Percentiles rank a stretch among this genome's conserved stretches.
phyloP scores from a whole-genome alignment of 83 land plant species.

The Picea mariana region DNA sequence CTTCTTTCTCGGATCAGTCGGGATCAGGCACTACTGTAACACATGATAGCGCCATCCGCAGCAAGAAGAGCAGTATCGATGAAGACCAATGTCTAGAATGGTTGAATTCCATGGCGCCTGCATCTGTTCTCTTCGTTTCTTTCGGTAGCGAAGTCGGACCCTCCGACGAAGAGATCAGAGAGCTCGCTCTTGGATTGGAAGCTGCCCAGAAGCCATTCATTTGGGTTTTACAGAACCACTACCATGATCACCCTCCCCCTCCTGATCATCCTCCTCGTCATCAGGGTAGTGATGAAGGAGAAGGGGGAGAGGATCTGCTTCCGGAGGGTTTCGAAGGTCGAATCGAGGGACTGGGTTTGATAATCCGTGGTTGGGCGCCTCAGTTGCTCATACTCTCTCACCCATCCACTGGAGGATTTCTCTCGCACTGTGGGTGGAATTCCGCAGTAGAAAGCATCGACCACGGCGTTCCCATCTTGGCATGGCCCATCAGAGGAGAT shows the following conservation, averaged over 20 bases:
- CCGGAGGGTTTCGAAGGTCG: conserved; percentile 39
- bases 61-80: conserved; percentile 19
- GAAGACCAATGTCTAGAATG: conserved; percentile 36
- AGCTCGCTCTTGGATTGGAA: conserved; percentile 45
- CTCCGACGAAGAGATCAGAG: conserved; percentile 18
- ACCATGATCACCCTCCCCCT: too few relatives aligned
- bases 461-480: conserved; percentile 51
- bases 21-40: conserved; percentile 11
- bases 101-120: conserved; percentile 39
- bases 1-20: conserved; percentile 28
- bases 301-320: too few relatives aligned
- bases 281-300: too few relatives aligned
- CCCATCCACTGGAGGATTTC: conserved; percentile 55
- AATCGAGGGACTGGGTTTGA: conserved; percentile 41
- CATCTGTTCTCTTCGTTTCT: conserved; percentile 47
- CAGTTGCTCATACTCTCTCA: conserved; percentile 63
- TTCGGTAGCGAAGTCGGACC: conserved; percentile 49
- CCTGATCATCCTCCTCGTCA: too few relatives aligned
- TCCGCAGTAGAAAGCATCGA: conserved; percentile 58
- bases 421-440: conserved; percentile 77
- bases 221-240: conserved; percentile 41
- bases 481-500: conserved; percentile 65
- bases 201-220: conserved; percentile 38
- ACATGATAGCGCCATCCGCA: conserved; percentile 36
- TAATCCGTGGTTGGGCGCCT: conserved; percentile 70